These are phyloP conservation scores for Alternaria sp. DNA, from an alignment of 2,329 filamentous ascomycete genomes.

Conservation along the genomic window DNA sequence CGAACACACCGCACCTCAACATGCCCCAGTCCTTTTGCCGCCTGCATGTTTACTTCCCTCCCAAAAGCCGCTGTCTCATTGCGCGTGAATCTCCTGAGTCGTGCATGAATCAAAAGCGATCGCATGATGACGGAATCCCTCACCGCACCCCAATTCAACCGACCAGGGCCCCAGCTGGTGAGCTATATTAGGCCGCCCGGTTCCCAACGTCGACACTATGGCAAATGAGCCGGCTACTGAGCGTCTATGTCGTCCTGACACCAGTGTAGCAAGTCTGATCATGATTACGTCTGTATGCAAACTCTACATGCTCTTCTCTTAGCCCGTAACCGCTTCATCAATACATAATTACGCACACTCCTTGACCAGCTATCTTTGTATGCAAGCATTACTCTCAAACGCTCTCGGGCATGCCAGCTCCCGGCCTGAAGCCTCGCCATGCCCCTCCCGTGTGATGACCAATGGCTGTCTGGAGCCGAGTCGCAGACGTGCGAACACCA, in stretches of 20 bases:
- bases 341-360: not conserved
- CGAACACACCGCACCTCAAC: conserved; percentile 19
- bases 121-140: conserved; percentile 26
- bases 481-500: not conserved
- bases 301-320: conserved; percentile 7
- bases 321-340: not conserved
- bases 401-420: not conserved
- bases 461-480: not conserved
- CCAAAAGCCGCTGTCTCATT: not conserved
- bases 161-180: conserved; percentile 15
- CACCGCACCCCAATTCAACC: conserved; percentile 8
- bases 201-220: conserved; percentile 25
- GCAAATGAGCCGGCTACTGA: conserved; percentile 21
- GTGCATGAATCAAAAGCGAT: conserved; percentile 22
- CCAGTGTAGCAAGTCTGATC: conserved; percentile 4
- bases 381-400: not conserved
- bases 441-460: not conserved
- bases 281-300: conserved; percentile 15
- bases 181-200: conserved; percentile 33
- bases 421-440: not conserved
- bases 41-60: not conserved
- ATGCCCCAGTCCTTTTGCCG: conserved; percentile 9
- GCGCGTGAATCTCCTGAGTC: conserved; percentile 22
- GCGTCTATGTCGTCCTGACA: conserved; percentile 9
- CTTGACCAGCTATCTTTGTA: not conserved